Evolutionary conservation across 2,329 filamentous ascomycete species (phyloP).

Genomic region (Didymella pinodella): DNA sequence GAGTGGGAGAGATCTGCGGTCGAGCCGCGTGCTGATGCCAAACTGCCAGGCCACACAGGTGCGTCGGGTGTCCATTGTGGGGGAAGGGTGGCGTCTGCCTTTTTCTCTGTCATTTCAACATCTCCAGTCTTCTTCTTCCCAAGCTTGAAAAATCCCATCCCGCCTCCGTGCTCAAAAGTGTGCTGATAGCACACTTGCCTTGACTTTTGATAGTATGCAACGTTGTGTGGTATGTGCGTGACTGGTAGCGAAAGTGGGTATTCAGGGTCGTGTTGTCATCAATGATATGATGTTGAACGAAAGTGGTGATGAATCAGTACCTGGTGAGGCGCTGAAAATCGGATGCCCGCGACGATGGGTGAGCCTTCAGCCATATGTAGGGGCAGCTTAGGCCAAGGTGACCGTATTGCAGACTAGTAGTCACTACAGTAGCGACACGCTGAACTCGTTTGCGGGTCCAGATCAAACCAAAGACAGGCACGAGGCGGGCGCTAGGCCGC

Average conservation of each 20-base stretch:
- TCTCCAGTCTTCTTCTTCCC: conserved; percentile 21
- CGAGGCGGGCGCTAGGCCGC: conserved; percentile 14
- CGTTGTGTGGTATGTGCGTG: neutral
- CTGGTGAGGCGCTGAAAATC: conserved; percentile 11
- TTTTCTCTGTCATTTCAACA: conserved; percentile 20
- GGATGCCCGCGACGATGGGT: neutral
- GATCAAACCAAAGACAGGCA: conserved; percentile 15
- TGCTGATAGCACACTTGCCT: conserved; percentile 4
- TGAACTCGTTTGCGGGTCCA: conserved; percentile 14
- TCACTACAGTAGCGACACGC: conserved; percentile 13
- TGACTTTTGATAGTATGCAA: neutral
- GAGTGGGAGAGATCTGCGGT: conserved; percentile 2
- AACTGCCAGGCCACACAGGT: conserved; percentile 15
- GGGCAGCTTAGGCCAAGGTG: conserved; percentile 1
- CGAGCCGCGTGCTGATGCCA: conserved; percentile 15
- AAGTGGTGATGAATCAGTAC: conserved; percentile 8
- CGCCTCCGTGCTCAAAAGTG: conserved; percentile 5
- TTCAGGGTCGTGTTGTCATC: neutral
- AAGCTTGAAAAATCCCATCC: conserved; percentile 23
- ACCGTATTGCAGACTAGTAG: conserved; percentile 5
- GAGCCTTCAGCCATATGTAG: conserved; percentile 12
- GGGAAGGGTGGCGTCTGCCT: neutral
- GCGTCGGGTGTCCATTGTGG: conserved; percentile 8
- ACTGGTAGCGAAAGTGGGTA: conserved; percentile 8
- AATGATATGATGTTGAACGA: conserved; percentile 1